phyloP scores from a whole-genome alignment of 2,329 filamentous ascomycete species.

The Talaromyces albobiverticillius region DNA sequence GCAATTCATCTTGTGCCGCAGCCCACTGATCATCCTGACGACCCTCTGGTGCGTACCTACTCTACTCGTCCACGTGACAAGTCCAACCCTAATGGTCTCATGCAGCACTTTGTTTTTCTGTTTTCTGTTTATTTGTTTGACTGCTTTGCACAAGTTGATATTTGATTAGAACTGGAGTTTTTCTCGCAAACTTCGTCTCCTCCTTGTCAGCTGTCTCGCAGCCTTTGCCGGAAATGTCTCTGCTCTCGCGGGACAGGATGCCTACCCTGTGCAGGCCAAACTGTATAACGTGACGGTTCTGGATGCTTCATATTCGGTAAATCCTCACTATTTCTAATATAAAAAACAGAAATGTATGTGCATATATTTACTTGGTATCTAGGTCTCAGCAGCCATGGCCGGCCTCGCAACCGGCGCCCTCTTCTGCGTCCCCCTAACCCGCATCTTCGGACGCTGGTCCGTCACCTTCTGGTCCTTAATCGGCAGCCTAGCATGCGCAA shows the following conservation, averaged over 20 bases:
- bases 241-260: slow-evolving; percentile 35
- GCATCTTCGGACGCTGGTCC: slow-evolving; percentile 35
- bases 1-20: slow-evolving; percentile 24
- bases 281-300: slow-evolving; percentile 31
- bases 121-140: no score
- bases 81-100: no score
- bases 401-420: slow-evolving; percentile 39
- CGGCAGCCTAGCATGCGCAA: slow-evolving; percentile 31
- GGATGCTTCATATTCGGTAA: slow-evolving; percentile 32
- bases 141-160: slow-evolving; percentile 29
- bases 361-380: background rate
- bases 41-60: slow-evolving; percentile 32
- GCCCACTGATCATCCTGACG: slow-evolving; percentile 31
- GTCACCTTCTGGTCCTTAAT: slow-evolving; percentile 41
- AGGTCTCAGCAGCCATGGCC: slow-evolving; percentile 38
- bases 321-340: slow-evolving; percentile 4
- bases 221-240: slow-evolving; percentile 36
- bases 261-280: slow-evolving; percentile 32
- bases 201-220: slow-evolving; percentile 25
- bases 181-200: slow-evolving; percentile 24
- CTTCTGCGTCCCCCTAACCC: slow-evolving; percentile 37
- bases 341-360: no score
- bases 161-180: slow-evolving; percentile 29
- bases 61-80: slow-evolving; percentile 20
- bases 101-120: no score